phyloP scores from a whole-genome alignment of 768 basidiomycete genomes.

The Phaeolepiota aurea region DNA sequence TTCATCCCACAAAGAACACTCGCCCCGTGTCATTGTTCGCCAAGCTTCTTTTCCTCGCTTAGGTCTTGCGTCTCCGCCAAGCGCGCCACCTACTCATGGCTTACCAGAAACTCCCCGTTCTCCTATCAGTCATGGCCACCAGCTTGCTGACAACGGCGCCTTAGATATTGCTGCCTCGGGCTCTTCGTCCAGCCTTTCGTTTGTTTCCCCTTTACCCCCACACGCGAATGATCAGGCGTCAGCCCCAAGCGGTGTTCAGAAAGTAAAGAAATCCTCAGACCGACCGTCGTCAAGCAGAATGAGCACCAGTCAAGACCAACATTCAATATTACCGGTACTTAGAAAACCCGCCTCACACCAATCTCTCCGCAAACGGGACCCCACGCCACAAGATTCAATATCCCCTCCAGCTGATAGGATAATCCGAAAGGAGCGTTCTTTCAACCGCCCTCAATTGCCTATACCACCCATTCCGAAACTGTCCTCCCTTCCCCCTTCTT shows the following conservation, averaged over 20 bases:
- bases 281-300: neutral
- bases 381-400: constrained; percentile 17
- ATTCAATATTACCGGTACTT: constrained; percentile 17
- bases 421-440: constrained; percentile 52
- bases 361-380: constrained; percentile 31
- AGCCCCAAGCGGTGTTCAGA: neutral
- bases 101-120: constrained; percentile 36
- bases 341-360: constrained; percentile 55
- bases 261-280: neutral
- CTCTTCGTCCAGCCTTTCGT: constrained; percentile 33
- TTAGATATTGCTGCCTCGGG: constrained; percentile 14
- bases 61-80: constrained; percentile 26
- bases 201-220: constrained; percentile 29
- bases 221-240: neutral
- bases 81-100: constrained; percentile 39
- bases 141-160: too few relatives aligned
- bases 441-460: constrained; percentile 48
- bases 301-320: neutral
- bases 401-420: constrained; percentile 22
- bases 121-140: constrained; percentile 6
- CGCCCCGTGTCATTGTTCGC: constrained; percentile 29
- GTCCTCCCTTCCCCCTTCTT: constrained; percentile 22
- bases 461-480: constrained; percentile 42
- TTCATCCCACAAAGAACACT: constrained; percentile 10
- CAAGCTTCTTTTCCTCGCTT: constrained; percentile 35